Conservation (phyloP, 768 basidiomycete genomes). For the Termitomyces titanicus region DNA sequence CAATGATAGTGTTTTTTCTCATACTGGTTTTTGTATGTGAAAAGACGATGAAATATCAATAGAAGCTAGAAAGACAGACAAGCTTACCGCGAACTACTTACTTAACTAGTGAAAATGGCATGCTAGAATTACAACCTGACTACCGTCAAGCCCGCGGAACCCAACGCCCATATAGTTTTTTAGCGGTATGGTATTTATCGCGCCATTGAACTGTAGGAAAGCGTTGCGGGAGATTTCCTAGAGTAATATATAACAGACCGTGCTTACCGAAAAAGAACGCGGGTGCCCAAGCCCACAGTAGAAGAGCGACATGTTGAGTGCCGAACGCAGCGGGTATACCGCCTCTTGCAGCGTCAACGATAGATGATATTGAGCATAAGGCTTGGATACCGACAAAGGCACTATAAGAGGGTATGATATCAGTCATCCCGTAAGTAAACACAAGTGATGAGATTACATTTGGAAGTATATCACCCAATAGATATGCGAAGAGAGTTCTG, state of each 20-base stretch:
- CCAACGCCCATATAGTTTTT: background rate
- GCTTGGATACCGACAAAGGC: slow-evolving; percentile 43
- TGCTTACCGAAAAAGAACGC: slow-evolving; percentile 50
- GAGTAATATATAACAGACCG: too few relatives aligned
- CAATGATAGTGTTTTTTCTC: slow-evolving; percentile 6
- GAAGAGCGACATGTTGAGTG: slow-evolving; percentile 59
- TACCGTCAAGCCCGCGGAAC: background rate
- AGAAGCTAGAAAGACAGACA: too few relatives aligned
- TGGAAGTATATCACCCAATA: slow-evolving; percentile 56
- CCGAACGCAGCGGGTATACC: slow-evolving; percentile 51
- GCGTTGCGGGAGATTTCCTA: background rate
- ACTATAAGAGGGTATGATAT: slow-evolving; percentile 20
- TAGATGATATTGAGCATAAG: slow-evolving; percentile 45
- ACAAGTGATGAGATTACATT: too few relatives aligned
- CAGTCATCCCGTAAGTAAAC: background rate
- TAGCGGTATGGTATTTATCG: too few relatives aligned
- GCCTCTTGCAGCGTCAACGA: slow-evolving; percentile 43
- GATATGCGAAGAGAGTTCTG: slow-evolving; percentile 38
- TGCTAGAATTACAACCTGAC: background rate
- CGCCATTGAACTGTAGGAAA: background rate
- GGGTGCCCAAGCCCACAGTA: slow-evolving; percentile 60
- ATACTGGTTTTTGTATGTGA: too few relatives aligned
- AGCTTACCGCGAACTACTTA: too few relatives aligned
- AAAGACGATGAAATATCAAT: too few relatives aligned
- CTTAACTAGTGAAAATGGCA: too few relatives aligned